Evolutionary conservation across 1,284 basidiomycete genomes (phyloP).

Genomic region (Ganoderma lucidum): DNA sequence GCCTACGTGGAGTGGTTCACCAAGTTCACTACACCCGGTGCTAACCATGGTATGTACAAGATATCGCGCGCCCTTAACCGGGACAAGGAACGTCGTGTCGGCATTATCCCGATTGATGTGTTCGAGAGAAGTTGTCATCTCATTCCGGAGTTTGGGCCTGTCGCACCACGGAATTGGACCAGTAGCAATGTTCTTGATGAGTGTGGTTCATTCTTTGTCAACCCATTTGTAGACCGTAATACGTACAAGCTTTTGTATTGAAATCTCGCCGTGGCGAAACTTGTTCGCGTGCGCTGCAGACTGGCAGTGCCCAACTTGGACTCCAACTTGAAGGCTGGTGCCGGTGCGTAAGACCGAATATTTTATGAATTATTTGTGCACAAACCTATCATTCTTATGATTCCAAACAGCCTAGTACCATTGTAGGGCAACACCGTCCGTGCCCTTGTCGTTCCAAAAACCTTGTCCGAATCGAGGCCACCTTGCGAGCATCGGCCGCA

Average conservation of each 20-base stretch:
- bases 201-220: conserved; percentile 42
- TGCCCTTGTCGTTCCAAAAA: no score
- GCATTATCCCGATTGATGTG: conserved; percentile 35
- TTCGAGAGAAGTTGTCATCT: conserved; percentile 44
- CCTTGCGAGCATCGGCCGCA: no score
- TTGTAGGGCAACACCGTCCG: no score
- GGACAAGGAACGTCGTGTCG: conserved; percentile 31
- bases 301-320: no score
- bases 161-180: conserved; percentile 42
- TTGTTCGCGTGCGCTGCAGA: no score
- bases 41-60: conserved; percentile 28
- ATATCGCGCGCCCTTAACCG: conserved; percentile 25
- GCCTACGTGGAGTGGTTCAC: conserved; percentile 47
- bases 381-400: background rate
- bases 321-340: no score
- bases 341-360: background rate
- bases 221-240: conserved; percentile 40
- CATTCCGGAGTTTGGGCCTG: conserved; percentile 25
- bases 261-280: background rate
- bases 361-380: background rate
- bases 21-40: conserved; percentile 24
- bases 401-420: no score
- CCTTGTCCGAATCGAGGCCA: no score
- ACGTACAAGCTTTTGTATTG: conserved; percentile 28
- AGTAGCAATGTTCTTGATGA: conserved; percentile 44